Evolutionary conservation across 768 basidiomycete genomes (phyloP), one percentile per base, ranked within the genome.

Genomic region (Trametopsis cervina): DNA sequence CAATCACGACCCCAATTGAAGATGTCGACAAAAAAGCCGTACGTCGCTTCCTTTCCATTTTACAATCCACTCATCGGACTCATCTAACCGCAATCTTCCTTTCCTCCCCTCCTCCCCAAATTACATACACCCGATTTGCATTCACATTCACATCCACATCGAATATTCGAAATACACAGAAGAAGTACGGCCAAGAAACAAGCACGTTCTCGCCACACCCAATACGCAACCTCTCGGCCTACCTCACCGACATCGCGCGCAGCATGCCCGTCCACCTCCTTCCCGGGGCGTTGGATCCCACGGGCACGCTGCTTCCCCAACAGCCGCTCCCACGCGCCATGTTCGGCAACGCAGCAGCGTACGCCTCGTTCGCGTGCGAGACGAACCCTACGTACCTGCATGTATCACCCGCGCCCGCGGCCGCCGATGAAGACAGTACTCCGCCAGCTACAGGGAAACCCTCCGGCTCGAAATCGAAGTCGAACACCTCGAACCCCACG

Each of bases 251-350:
- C 56, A 74, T 97, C 41, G 77, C 81, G 4, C 76, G 80, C 11
- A 75, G 80, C 15, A 71, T 99, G 55, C 89, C 94, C 1, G 74
- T 97, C 26, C 91, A 94, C 59, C 70, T 99, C 23, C 72, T 98
- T 36, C 90, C 94, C 2, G 96, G 96, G 6, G 79, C 81, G 44
- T 73, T 76, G 27, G 96, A 99, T 65, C 96, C 95, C 2, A 78
- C 91, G 12, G 91, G 89, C 0, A 76, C 78, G 0, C 91, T 94
- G 33, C 69, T 99, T 55, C 96, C 96, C 2, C 96, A 99, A 63
- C 96, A 96, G 59, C 76, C 90, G 0, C 76, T 98, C 55, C 96
- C 96, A 41, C 79, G 83, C 25, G 86, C 90, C 4, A 93, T 98
- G 86, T 85, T 99, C 52, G 81, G 89, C 48, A 68, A 72, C 24